These are phyloP conservation scores for Boletus bicolor DNA, from an alignment of 768 basidiomycete species.

Conservation along the genomic window DNA sequence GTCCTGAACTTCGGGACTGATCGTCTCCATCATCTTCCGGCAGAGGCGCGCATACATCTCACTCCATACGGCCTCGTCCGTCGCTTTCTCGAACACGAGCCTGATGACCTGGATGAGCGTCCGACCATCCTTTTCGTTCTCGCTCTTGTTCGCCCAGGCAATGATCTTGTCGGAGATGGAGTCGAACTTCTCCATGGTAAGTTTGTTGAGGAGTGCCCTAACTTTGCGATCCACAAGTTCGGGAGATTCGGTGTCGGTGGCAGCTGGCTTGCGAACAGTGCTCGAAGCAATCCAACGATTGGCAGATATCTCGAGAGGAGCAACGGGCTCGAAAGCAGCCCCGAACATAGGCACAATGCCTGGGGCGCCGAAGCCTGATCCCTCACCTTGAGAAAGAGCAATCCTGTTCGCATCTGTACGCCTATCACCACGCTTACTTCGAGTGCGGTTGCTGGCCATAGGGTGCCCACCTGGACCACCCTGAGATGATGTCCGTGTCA, in stretches of 20 bases:
- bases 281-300: conserved; percentile 74
- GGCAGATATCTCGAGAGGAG: conserved; percentile 70
- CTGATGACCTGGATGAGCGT: conserved; percentile 95
- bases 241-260: conserved; percentile 61
- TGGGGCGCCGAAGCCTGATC: conserved; percentile 30
- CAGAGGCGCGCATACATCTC: conserved; percentile 98
- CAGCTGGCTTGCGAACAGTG: conserved; percentile 40
- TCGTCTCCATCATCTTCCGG: conserved; percentile 92
- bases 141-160: conserved; percentile 89
- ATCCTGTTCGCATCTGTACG: conserved; percentile 56
- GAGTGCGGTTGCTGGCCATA: conserved; percentile 54
- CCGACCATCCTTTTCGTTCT: conserved; percentile 88
- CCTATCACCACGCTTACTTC: conserved; percentile 84
- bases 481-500: conserved; percentile 70
- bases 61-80: conserved; percentile 92
- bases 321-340: conserved; percentile 58
- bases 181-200: conserved; percentile 96
- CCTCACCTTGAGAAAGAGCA: conserved; percentile 34
- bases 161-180: conserved; percentile 95
- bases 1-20: conserved; percentile 84
- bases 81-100: conserved; percentile 96
- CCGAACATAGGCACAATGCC: conserved; percentile 32
- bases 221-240: conserved; percentile 93
- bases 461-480: conserved; percentile 52
- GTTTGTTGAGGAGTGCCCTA: conserved; percentile 87